Percentiles rank a stretch among this genome's conserved stretches.
These are phyloP conservation scores for Aspergillus melleus DNA, from an alignment of 2,329 filamentous ascomycete species.

Conservation along the genomic window DNA sequence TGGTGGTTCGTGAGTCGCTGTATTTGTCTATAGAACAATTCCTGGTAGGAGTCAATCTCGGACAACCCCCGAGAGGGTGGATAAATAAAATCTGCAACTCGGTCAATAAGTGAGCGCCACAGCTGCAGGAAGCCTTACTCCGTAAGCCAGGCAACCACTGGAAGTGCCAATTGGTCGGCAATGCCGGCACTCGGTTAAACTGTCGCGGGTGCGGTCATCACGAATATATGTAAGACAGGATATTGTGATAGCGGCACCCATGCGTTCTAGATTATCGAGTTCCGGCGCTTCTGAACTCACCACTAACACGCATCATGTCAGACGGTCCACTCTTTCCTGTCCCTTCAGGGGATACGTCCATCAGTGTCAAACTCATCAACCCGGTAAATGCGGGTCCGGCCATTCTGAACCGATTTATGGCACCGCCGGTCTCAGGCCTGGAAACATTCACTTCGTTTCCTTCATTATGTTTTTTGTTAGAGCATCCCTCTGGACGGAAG, in stretches of 20 bases:
- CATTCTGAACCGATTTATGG: constrained; percentile 42
- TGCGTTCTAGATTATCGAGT: too few relatives aligned
- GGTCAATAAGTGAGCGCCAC: too few relatives aligned
- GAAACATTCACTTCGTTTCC: constrained; percentile 20
- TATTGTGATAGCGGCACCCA: too few relatives aligned
- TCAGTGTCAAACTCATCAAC: constrained; percentile 34
- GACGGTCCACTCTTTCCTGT: not conserved
- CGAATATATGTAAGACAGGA: too few relatives aligned
- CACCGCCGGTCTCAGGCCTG: constrained; percentile 36
- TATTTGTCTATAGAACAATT: too few relatives aligned
- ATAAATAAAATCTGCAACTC: too few relatives aligned
- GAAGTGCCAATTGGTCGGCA: not conserved
- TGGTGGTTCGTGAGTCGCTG: too few relatives aligned
- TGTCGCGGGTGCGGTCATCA: too few relatives aligned
- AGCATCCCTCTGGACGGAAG: not conserved
- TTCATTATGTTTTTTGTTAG: not conserved
- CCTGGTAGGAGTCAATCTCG: not conserved
- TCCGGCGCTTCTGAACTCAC: too few relatives aligned
- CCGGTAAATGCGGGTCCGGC: constrained; percentile 43
- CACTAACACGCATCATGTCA: not conserved
- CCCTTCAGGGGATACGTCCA: not conserved
- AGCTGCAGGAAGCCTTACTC: too few relatives aligned
- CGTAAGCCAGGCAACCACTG: too few relatives aligned
- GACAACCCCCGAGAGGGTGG: not conserved
- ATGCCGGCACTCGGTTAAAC: not conserved